Evolutionary conservation across 495 filamentous ascomycete genomes (phyloP), one percentile per base, ranked within the genome.

Genomic region (Penicillium macrosclerotiorum): DNA sequence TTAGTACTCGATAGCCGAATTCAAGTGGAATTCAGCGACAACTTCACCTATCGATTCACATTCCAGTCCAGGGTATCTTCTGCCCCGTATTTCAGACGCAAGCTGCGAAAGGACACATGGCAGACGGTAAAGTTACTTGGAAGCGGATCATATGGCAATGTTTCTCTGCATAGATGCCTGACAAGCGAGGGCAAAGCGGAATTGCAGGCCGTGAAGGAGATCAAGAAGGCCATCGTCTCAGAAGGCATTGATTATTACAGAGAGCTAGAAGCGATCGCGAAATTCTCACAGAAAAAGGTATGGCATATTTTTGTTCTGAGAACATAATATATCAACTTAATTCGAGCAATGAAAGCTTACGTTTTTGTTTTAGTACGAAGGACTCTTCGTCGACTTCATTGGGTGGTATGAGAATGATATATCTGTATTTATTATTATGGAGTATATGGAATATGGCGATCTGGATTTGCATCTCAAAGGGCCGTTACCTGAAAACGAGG

Each of bases 401-500:
- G 63, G 61, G 6, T 71, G 68, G 68, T 69, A 58, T 45, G 62
- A 69, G 34, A 49, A 36, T 29, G 2, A 43, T 8, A 14, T 46
- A 11, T 42, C 22, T 22, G 27, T 69, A 11, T 71, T 57, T 51
- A 64, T 72, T 25, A 50, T 54, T 1, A 72, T 72, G 68, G 68
- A 72, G 40, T 65, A 64, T 45, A 34, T 60, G 3, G 35, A 50
- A 31, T 31, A 44, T 31, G 57, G 58, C 11, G 47, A 54, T 34
- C 50, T 63, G 4, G 14, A 30, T 9, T 13, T 18, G 0, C 40
- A 61, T 30, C 29, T 58, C 11, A 27, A 16, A n/a, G 25, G 8
- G 13, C 58, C 51, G 11, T 39, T 75, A 1, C 60, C 65, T 8
- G 72, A 75, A 48, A 7, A 27, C 12, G 64, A 77, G 22, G 69